Evolutionary conservation across 345 rosid species (phyloP).

Genomic region (Salix caprea): DNA sequence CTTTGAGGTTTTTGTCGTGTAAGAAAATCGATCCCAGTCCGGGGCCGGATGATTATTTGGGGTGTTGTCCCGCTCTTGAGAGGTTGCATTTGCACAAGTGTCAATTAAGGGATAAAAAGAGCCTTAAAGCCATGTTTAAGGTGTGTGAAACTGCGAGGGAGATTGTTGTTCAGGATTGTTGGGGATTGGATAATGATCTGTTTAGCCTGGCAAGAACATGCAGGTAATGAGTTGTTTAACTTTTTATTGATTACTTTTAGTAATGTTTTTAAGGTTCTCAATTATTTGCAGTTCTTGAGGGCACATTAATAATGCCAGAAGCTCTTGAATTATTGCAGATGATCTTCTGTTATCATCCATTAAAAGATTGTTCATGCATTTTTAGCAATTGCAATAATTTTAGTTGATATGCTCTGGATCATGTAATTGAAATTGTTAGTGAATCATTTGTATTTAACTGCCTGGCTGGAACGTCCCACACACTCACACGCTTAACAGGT

Average conservation of each 20-base stretch:
- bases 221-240: conserved; percentile 43
- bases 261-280: neutral
- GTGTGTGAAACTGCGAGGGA: conserved; percentile 67
- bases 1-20: conserved; percentile 71
- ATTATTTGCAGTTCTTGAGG: neutral
- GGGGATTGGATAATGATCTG: conserved; percentile 78
- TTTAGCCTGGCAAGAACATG: conserved; percentile 60
- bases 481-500: neutral
- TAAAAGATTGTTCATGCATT: neutral
- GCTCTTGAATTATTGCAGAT: neutral
- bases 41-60: conserved; percentile 60
- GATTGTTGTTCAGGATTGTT: conserved; percentile 69
- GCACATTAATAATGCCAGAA: neutral
- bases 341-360: neutral
- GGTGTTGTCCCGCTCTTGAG: conserved; percentile 70
- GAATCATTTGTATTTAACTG: neutral
- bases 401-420: neutral
- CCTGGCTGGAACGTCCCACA: neutral
- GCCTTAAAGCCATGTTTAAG: conserved; percentile 63
- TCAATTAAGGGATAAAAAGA: conserved; percentile 58
- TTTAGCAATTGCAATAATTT: neutral
- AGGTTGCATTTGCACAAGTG: conserved; percentile 77
- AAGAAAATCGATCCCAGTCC: conserved; percentile 66
- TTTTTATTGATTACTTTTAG: conserved; percentile 1
- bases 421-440: neutral